phyloP scores from a whole-genome alignment of 192 early-diverging fungal species.

The Gorgonomyces haynaldii region DNA sequence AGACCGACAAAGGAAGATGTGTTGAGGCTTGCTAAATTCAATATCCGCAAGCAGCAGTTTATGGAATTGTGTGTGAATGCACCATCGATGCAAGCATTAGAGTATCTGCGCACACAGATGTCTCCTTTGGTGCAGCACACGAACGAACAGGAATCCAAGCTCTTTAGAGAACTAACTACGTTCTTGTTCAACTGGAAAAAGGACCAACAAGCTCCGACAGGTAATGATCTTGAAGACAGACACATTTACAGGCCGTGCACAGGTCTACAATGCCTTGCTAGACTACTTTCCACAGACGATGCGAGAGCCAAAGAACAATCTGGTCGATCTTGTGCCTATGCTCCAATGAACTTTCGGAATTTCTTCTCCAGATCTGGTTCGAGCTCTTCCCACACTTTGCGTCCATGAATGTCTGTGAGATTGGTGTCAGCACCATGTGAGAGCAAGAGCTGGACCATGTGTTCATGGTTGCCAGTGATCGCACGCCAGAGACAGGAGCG shows the following conservation, averaged over 20 bases:
- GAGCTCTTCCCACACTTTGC: neutral
- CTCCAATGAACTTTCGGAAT: neutral
- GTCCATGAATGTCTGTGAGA: no score
- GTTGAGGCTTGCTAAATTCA: slow-evolving; percentile 58
- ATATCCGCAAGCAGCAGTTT: slow-evolving; percentile 69
- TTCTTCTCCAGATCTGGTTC: neutral
- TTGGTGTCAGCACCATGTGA: no score
- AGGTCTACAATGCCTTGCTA: slow-evolving; percentile 58
- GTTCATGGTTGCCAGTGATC: no score
- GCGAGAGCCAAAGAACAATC: slow-evolving; percentile 60
- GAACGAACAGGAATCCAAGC: slow-evolving; percentile 28
- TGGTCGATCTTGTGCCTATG: slow-evolving; percentile 53
- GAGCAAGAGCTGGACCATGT: no score
- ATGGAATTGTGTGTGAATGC: slow-evolving; percentile 59
- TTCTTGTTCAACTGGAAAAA: slow-evolving; percentile 33
- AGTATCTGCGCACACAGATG: slow-evolving; percentile 66
- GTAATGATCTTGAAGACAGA: slow-evolving; percentile 10
- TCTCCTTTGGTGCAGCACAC: slow-evolving; percentile 56
- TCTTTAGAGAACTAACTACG: slow-evolving; percentile 33
- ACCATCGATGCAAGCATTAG: slow-evolving; percentile 40
- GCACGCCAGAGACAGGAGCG: no score
- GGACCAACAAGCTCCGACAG: neutral
- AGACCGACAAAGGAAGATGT: slow-evolving; percentile 57
- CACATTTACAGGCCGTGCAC: slow-evolving; percentile 33
- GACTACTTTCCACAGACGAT: slow-evolving; percentile 64